Base-by-base conservation (phyloP, 345 rosid species). In the Aurinia saxatilis region DNA sequence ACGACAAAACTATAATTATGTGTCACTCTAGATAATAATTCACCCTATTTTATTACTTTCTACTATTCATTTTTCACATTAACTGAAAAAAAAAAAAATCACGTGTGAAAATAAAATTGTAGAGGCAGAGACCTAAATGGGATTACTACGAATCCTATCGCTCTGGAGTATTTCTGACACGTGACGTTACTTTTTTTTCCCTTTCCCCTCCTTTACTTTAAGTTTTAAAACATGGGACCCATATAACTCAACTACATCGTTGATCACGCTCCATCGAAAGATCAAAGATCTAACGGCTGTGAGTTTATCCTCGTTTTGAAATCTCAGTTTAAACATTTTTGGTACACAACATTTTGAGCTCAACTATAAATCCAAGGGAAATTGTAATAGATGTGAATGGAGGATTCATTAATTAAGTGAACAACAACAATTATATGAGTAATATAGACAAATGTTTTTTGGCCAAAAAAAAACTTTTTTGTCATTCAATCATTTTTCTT, bases 71-170 rank as follows among this genome's bases (percentile, higher is more conserved):
- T 11, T 34, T 48, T 36, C 48, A 61, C 18, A 61, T 2, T 1
- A 27, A 57, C 38, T 41, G 23, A 45, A 35, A 47, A 14, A 49
- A 15, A 33, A 41, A 42, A 0, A 0, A 2, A 10, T 68, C 54
- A 44, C 67, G 67, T 52, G 67, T 18, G 25, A 2, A 39, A 34
- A 35, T 16, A 51, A n/a, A 12, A 9, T 12, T 13, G n/a, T 8
- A 39, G 54, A 21, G 49, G 49, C 13, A 55, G 17, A 47, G 40
- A 4, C 18, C 50, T 66, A 48, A 67, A 9, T 42, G 53, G n/a
- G 72, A 68, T 68, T 41, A 53, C 66, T 40, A 14, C 59, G 47
- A 58, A 68, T 68, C 66, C 72, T 59, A 33, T 21, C 30, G 12
- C 52, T 41, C 23, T 40, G 53, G 60, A 67, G 19, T 15, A 31